Conservation (phyloP, 2,329 filamentous ascomycete genomes). For the Verticillium longisporum region DNA sequence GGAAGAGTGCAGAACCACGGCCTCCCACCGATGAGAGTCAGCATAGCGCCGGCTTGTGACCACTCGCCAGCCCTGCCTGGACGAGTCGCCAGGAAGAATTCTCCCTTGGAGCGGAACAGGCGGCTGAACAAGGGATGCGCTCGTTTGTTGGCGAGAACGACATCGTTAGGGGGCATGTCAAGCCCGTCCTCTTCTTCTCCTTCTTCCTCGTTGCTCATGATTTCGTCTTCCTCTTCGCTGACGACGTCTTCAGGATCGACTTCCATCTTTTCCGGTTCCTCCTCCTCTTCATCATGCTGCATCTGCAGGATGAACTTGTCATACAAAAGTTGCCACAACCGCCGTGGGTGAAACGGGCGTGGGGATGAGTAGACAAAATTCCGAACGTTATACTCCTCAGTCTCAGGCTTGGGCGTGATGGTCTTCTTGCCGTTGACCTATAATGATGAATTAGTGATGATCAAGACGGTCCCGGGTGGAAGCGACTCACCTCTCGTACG, state of each 20-base stretch:
- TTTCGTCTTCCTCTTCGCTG: conserved; percentile 19
- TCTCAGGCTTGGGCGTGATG: conserved; percentile 62
- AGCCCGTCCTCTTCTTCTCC: conserved; percentile 17
- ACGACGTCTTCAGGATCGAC: conserved; percentile 21
- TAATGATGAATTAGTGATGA: too few relatives aligned
- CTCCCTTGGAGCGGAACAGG: conserved; percentile 58
- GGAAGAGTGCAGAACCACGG: conserved; percentile 54
- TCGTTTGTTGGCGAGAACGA: conserved; percentile 50
- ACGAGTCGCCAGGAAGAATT: conserved; percentile 52
- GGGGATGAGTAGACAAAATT: conserved; percentile 63
- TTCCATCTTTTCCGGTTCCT: conserved; percentile 25
- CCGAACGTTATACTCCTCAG: conserved; percentile 64
- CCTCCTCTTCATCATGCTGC: conserved; percentile 29
- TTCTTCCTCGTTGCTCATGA: conserved; percentile 15
- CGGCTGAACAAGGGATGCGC: conserved; percentile 42
- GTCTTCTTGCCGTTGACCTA: conserved; percentile 41
- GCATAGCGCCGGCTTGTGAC: conserved; percentile 59
- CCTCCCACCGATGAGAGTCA: conserved; percentile 49
- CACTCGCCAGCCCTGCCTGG: conserved; percentile 50
- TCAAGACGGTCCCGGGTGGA: too few relatives aligned
- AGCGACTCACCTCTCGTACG: conserved; percentile 43
- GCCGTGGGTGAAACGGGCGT: conserved; percentile 43
- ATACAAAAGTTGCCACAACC: conserved; percentile 36
- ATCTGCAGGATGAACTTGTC: conserved; percentile 45
- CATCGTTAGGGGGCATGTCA: conserved; percentile 27